Conservation (phyloP, 345 rosid species). For the Lepidium africanum region DNA sequence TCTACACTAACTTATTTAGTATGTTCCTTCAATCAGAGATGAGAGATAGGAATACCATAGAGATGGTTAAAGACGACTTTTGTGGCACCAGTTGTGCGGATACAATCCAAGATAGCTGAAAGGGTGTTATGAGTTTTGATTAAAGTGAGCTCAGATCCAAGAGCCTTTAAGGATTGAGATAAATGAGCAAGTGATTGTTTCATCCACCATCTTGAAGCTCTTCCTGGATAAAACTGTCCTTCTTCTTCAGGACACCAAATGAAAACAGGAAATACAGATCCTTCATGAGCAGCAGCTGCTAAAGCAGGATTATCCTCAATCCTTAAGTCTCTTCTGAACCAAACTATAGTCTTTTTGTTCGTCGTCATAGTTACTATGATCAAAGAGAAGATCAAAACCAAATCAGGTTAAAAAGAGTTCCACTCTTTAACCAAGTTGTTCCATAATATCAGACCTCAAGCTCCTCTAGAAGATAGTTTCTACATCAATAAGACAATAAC, state of each 20-base stretch:
- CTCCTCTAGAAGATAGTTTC: background rate
- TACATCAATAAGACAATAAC: background rate
- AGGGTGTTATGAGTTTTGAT: constrained; percentile 62
- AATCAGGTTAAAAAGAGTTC: background rate
- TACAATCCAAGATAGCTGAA: constrained; percentile 62
- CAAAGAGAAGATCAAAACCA: background rate
- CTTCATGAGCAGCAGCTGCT: constrained; percentile 78
- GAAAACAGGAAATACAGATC: constrained; percentile 65
- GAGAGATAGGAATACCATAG: constrained; percentile 47
- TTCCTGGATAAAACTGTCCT: constrained; percentile 83
- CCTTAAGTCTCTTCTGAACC: constrained; percentile 96
- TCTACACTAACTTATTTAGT: background rate
- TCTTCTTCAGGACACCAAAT: constrained; percentile 95
- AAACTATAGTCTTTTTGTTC: constrained; percentile 61
- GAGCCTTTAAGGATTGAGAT: constrained; percentile 57
- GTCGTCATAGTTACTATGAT: constrained; percentile 26
- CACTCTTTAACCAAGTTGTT: background rate
- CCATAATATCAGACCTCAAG: background rate
- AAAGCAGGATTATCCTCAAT: constrained; percentile 98
- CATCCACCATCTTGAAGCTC: constrained; percentile 98
- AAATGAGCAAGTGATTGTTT: constrained; percentile 74
- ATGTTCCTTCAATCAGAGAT: background rate
- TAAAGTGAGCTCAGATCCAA: constrained; percentile 67
- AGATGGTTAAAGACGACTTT: constrained; percentile 82
- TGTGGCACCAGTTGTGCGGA: constrained; percentile 52